Conservation (phyloP, 345 rosid genomes). For the Eucalyptus marginata region DNA sequence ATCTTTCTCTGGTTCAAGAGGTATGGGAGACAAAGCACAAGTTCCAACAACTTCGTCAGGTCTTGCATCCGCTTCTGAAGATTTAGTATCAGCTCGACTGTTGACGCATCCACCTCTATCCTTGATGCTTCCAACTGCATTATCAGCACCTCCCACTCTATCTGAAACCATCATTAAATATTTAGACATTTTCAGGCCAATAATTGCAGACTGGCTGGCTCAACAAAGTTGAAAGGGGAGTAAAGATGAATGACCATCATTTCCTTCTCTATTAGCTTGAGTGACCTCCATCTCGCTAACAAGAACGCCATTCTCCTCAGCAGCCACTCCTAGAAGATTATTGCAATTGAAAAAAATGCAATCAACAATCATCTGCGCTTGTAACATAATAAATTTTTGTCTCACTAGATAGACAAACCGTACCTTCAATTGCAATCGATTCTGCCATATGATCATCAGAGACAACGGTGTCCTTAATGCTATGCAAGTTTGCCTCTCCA, state of each 20-base stretch:
- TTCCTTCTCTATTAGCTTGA: constrained; percentile 1
- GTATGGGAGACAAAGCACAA: constrained; percentile 2
- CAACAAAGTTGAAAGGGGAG: neutral
- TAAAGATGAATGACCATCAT: neutral
- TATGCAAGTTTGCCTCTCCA: constrained; percentile 58
- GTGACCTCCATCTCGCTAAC: constrained; percentile 11
- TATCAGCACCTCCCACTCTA: constrained; percentile 12
- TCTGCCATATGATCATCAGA: constrained; percentile 45
- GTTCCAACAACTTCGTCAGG: constrained; percentile 10
- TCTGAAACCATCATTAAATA: constrained; percentile 15
- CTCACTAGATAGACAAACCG: constrained; percentile 1
- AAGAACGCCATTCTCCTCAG: constrained; percentile 13
- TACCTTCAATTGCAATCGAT: constrained; percentile 12
- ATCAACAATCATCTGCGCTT: constrained; percentile 9
- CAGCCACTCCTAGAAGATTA: constrained; percentile 1
- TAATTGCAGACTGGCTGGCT: constrained; percentile 1
- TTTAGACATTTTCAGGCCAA: neutral
- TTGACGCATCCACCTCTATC: neutral
- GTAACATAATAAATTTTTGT: constrained; percentile 2
- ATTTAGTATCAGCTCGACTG: constrained; percentile 6
- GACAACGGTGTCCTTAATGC: constrained; percentile 49
- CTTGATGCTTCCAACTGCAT: constrained; percentile 1
- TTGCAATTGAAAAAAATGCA: constrained; percentile 12
- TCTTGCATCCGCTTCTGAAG: neutral
- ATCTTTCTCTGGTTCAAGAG: constrained; percentile 8